Conservation (phyloP, 768 basidiomycete genomes). For the Chalciporus pseudorubinellus region DNA sequence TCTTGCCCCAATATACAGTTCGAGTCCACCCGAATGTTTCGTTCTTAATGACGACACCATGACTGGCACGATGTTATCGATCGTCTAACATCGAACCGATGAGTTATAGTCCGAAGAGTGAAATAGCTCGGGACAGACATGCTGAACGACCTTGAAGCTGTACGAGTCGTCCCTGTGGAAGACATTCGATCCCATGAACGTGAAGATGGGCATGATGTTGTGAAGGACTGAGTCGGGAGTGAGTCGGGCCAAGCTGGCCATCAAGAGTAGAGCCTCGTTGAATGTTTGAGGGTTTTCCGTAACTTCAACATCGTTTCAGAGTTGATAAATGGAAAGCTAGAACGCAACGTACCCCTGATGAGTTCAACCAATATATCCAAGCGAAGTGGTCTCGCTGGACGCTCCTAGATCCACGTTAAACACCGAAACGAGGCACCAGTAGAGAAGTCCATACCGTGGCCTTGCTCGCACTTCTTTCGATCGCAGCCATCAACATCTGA, state of each 20-base stretch:
- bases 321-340: neutral
- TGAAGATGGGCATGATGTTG: constrained; percentile 97
- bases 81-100: constrained; percentile 53
- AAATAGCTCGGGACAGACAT: constrained; percentile 43
- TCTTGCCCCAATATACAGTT: constrained; percentile 65
- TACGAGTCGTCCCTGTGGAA: constrained; percentile 96
- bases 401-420: constrained; percentile 40
- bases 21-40: constrained; percentile 49
- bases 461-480: constrained; percentile 61
- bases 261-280: constrained; percentile 85
- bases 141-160: constrained; percentile 93
- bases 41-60: constrained; percentile 79
- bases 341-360: constrained; percentile 57
- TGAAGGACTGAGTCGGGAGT: constrained; percentile 89
- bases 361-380: constrained; percentile 86
- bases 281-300: constrained; percentile 93
- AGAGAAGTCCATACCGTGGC: constrained; percentile 44
- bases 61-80: constrained; percentile 91
- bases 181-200: constrained; percentile 98
- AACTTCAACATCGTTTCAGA: constrained; percentile 42
- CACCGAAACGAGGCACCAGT: neutral
- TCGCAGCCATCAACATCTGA: constrained; percentile 80
- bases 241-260: constrained; percentile 79
- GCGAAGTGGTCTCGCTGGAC: constrained; percentile 59
- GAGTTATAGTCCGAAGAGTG: neutral